These are phyloP conservation scores for Boletus patriciae DNA, from an alignment of 768 basidiomycete genomes.

Conservation along the genomic window DNA sequence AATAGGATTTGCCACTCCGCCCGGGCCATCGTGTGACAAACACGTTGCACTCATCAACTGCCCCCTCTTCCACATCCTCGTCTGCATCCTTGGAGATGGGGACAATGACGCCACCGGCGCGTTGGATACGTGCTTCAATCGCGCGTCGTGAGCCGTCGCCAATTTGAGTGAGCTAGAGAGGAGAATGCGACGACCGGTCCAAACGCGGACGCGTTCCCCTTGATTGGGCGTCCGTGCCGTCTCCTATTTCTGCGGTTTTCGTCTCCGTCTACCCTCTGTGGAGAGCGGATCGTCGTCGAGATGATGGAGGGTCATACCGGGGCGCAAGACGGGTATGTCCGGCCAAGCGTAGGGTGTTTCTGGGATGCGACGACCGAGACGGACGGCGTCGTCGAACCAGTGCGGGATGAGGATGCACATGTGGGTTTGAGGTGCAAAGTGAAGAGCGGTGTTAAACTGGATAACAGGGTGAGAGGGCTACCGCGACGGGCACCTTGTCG, in stretches of 20 bases:
- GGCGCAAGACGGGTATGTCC: constrained; percentile 53
- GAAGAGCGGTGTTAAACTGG: constrained; percentile 49
- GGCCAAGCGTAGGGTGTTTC: constrained; percentile 72
- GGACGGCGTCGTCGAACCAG: constrained; percentile 85
- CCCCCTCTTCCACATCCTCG: constrained; percentile 30
- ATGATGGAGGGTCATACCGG: constrained; percentile 17
- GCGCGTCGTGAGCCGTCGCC: constrained; percentile 47
- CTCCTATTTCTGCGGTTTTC: constrained; percentile 26
- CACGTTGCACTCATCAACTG: constrained; percentile 60
- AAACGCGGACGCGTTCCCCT: constrained; percentile 47
- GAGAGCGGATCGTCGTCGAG: constrained; percentile 16
- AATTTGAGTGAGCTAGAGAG: constrained; percentile 62
- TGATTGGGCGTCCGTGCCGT: constrained; percentile 9
- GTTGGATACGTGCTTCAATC: constrained; percentile 57
- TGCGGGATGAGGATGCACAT: constrained; percentile 81
- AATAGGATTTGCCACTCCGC: constrained; percentile 69
- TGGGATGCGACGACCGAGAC: constrained; percentile 53
- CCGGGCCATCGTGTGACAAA: constrained; percentile 70
- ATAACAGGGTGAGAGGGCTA: background rate
- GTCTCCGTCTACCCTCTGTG: constrained; percentile 21
- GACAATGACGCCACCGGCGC: constrained; percentile 59
- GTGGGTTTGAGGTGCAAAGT: constrained; percentile 55
- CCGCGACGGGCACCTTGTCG: constrained; percentile 35
- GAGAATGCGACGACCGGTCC: constrained; percentile 59
- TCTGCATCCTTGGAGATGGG: constrained; percentile 49